Base-by-base conservation (phyloP, 768 basidiomycete genomes). In the Collybiopsis confluens region DNA sequence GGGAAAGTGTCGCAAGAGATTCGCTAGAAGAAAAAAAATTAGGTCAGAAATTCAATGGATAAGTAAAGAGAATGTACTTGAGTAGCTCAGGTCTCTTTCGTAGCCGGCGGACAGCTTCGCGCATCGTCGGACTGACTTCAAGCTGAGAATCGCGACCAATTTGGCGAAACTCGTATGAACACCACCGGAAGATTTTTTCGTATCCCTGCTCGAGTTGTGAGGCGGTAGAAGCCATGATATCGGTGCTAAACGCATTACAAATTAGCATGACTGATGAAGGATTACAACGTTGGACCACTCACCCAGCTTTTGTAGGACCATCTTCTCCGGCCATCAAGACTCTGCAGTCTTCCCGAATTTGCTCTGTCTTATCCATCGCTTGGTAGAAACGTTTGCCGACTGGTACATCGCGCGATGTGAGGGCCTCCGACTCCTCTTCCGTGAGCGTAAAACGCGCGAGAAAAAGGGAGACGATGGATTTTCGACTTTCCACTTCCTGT, bases 271-370 rank as follows among this genome's bases (percentile, higher is more conserved):
- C n/a, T n/a, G n/a, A n/a, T n/a, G n/a, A n/a, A n/a, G n/a, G n/a
- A n/a, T n/a, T n/a, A n/a, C n/a, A n/a, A n/a, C n/a, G n/a, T n/a
- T n/a, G n/a, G n/a, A 36, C n/a, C 4, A 62, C 76, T 37, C 57
- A 91, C 88, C 89, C 91, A 28, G 87, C 86, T 61, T 78, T 78
- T 0, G 88, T 88, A 2, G 88, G 82, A 8, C 87, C 85, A 30
- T 86, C 86, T 61, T 92, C 90, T 0, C 91, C 92, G 2, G 86
- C 79, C 81, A 98, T 86, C 7, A 99, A 75, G 2, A 93, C 82
- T 43, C 85, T 75, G 65, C 94, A 97, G 64, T 97, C 92, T 11
- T 77, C 77, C 30, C 93, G 78, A 56, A 99, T 95, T 41, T 71
- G 73, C 61, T 90, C 86, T 0, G 90, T 86, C 64, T 88, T 88